Evolutionary conservation across 495 filamentous ascomycete genomes (phyloP).

Genomic region (Pyronema omphalodes): DNA sequence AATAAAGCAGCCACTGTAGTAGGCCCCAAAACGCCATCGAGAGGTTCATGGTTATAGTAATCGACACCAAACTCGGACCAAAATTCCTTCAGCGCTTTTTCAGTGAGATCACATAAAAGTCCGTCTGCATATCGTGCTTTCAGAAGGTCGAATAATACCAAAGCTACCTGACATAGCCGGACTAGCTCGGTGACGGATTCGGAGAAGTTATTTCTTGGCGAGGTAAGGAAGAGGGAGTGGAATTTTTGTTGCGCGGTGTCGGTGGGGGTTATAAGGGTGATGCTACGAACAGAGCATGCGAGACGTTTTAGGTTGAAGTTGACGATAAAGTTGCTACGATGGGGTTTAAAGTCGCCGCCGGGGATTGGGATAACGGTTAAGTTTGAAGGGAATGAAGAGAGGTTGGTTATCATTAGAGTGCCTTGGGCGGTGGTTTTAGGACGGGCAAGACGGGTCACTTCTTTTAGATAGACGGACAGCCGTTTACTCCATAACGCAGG

Average conservation of each 20-base stretch:
- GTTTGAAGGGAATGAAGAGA: conserved; percentile 73
- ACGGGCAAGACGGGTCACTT: conserved; percentile 61
- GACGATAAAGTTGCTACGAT: conserved; percentile 75
- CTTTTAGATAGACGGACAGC: conserved; percentile 68
- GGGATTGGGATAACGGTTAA: conserved; percentile 79
- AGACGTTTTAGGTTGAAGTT: conserved; percentile 88
- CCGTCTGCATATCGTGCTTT: conserved; percentile 87
- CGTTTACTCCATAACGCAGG: conserved; percentile 63
- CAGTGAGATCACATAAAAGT: conserved; percentile 79
- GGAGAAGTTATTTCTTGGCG: conserved; percentile 58
- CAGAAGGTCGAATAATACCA: conserved; percentile 47
- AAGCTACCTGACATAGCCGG: conserved; percentile 75
- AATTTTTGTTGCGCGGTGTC: conserved; percentile 80
- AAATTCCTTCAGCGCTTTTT: conserved; percentile 82
- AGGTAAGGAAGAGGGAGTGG: conserved; percentile 70
- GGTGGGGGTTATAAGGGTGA: conserved; percentile 58
- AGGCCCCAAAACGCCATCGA: conserved; percentile 77
- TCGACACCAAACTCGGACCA: conserved; percentile 89
- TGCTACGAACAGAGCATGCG: conserved; percentile 73
- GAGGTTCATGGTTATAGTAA: conserved; percentile 75
- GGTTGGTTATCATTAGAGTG: conserved; percentile 80
- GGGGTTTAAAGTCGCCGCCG: conserved; percentile 62
- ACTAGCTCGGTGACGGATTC: conserved; percentile 72
- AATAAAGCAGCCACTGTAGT: conserved; percentile 80
- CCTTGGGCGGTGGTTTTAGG: conserved; percentile 68